Evolutionary conservation across 164 flowering plant genomes (phyloP), one percentile per base, ranked within the genome.

Genomic region (Magnolia sinica): DNA sequence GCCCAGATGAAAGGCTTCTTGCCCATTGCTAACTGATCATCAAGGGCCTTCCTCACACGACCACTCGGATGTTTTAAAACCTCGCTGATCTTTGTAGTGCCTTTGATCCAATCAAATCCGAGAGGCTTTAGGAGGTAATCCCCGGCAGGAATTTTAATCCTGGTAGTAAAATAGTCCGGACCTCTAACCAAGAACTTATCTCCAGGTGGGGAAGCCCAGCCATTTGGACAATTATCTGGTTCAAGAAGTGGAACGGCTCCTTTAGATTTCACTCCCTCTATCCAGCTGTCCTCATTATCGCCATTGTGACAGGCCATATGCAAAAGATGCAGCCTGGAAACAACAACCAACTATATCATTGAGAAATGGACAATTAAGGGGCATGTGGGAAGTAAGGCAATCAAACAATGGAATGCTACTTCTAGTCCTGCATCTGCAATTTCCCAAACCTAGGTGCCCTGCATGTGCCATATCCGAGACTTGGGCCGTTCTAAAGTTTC

Each of bases 81-180:
- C 55, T 90, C 93, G 11, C 82, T 80, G 73, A 93, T 85, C 78
- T 93, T 95, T 51, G 90, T 74, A 14, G 93, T 71, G 45, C 91
- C 82, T 85, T 86, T 93, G n/a, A 95, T 79, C 98, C 98, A 95
- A 79, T 95, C 98, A 78, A 95, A 93, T 1, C 92, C 98, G 9
- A 92, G 84, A 67, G 97, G 97, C 79, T 87, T 87, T 69, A 95
- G 83, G 67, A 95, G 93, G 82, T 83, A 93, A 1, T 91, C 92
- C 14, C 92, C 93, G 71, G 83, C 97, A 69, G 97, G 93, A 78
- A 95, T 83, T 80, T 95, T 95, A 58, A 83, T 88, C 82, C 91
- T 72, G 64, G 86, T 89, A 71, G 89, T 79, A 22, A 93, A 84
- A 80, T 95, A 95, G 1, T 89, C 92, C 18, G 97, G 94, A 50